Base-by-base conservation (phyloP, 108 stramenopile species). In the Skeletonema marinoi region DNA sequence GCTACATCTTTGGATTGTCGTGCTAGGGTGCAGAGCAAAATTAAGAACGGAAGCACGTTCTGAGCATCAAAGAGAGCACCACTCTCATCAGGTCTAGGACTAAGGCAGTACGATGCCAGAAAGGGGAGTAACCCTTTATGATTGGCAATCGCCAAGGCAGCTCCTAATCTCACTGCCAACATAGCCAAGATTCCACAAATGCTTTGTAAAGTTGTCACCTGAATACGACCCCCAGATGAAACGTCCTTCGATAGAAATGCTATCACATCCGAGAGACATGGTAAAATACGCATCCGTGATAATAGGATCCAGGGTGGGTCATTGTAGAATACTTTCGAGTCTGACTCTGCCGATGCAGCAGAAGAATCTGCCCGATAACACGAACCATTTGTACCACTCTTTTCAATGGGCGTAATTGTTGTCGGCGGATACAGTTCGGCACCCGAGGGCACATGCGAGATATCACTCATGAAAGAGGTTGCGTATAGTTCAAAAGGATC, bases 231-330 rank as follows among this genome's bases (percentile, higher is more conserved):
- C 32, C 46, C 67, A 8, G 50, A 17, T 0, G 58, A 41, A 32
- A 29, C 44, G 46, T 84, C 51, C 42, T 80, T 75, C 11, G 90
- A 73, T 30, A 88, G 66, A 42, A 62, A 74, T n/a, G 46, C 12
- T 7, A 86, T 25, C 14, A 80, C 74, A 72, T 89, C 82, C 35
- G 90, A 81, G 39, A 96, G 65, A 38, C 89, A 88, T 14, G 95
- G 95, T 25, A 96, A 64, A 32, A 96, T 92, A n/a, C 85, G 71
- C 95, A 96, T 96, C 59, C 84, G 80, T 30, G 93, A 94, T 25
- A 96, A 59, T 38, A 96, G 74, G 8, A 90, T 93, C 95, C 95
- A 96, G 66, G 90, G 78, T 42, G 95, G 95, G 75, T 96, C 95
- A 14, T 65, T 75, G 58, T 82, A 81, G 78, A 96, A 96, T 12